Base-by-base conservation (phyloP, 2,329 filamentous ascomycete species). In the Aspergillus calidoustus region DNA sequence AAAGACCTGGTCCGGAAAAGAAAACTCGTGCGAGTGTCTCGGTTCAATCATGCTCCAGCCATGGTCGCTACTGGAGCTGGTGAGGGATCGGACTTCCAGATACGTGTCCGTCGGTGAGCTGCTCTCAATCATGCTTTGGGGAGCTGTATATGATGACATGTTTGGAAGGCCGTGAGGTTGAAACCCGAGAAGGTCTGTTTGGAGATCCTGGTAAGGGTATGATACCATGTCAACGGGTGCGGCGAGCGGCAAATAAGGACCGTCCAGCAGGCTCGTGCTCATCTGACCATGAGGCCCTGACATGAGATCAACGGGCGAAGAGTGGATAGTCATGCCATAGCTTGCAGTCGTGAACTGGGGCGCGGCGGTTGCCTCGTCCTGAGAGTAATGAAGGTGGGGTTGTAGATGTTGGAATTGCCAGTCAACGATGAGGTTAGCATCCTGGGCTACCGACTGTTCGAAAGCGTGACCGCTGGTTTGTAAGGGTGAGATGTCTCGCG, bases 11-110 rank as follows among this genome's bases (percentile, higher is more conserved):
- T 89, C 82, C 50, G 85, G 82, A 68, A 84, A 84, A 54, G 86
- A 87, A 38, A 86, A 84, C 68, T 94, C 91, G 68, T 91, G 88
- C 43, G 89, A 90, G 64, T 87, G 89, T 62, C 89, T 89, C 74
- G 87, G 86, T 67, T 95, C 91, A 60, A 97, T 88, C 67, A 91
- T 86, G 54, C 87, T 88, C 93, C 93, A 98, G 61, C 92, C 91
- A 69, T 93, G 91, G 69, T 96, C 93, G 72, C 91, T 91, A 66
- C 85, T 86, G n/a, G 92, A 92, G 59, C 88, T 89, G 25, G 87
- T 85, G 48, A 97, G 82, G 7, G 94, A 97, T 54, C 94, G 81
- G 38, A 96, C 91, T 77, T 97, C 93, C 51, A 97, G 81, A 76
- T 92, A 93, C 31, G 89, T 91, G 69, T 91, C 89, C 1, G 89